Evolutionary conservation across 352 stramenopile genomes (phyloP).

Genomic region (Globisporangium nodosum): DNA sequence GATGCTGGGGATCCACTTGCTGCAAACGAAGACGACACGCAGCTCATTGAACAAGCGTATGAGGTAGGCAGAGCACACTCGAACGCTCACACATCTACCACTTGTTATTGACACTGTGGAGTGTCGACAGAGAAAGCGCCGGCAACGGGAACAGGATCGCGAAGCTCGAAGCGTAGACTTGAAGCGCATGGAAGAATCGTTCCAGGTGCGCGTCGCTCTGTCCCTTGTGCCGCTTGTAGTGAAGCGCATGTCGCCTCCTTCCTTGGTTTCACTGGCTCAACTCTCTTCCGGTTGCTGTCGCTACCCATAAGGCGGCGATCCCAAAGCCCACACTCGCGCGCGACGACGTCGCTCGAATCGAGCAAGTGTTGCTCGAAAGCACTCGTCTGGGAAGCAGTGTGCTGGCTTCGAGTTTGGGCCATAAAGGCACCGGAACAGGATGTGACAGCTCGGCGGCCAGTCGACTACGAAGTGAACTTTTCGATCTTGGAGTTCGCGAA

Average conservation of each 20-base stretch:
- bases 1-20: neutral
- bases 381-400: neutral
- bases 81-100: no score
- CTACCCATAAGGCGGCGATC: neutral
- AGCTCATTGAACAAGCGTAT: conserved; percentile 6
- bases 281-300: neutral
- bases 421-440: conserved; percentile 8
- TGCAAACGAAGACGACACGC: neutral
- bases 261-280: neutral
- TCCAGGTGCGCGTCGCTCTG: neutral
- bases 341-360: conserved; percentile 6
- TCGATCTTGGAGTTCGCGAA: conserved; percentile 50
- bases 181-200: neutral
- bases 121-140: conserved; percentile 7
- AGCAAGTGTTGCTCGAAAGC: conserved; percentile 9
- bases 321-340: conserved; percentile 5
- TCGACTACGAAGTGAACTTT: conserved; percentile 37
- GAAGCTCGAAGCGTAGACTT: neutral
- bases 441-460: conserved; percentile 7
- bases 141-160: conserved; percentile 7
- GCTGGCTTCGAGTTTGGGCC: no score
- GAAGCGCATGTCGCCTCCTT: no score
- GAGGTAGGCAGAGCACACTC: neutral
- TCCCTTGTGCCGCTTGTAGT: no score
- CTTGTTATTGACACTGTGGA: neutral